These are phyloP conservation scores for Hygrocybe coccinea DNA, from an alignment of 768 basidiomycete species.

Conservation along the genomic window DNA sequence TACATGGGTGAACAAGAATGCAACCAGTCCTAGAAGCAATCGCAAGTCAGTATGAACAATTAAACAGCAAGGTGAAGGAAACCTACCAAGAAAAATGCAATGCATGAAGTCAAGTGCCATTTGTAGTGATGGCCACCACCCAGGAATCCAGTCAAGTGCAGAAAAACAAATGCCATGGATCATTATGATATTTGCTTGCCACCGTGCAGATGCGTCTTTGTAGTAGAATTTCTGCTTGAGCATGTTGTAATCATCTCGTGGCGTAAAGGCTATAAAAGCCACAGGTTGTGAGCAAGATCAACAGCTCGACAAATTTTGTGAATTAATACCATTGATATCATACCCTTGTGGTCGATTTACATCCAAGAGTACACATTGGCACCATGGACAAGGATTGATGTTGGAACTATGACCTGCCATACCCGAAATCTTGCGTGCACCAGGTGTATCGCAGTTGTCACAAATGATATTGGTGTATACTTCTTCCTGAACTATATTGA, in stretches of 20 bases:
- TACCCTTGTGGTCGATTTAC: slow-evolving; percentile 15
- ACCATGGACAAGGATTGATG: slow-evolving; percentile 26
- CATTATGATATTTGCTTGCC: slow-evolving; percentile 16
- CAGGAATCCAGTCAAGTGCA: slow-evolving; percentile 21
- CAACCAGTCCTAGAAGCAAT: slow-evolving; percentile 14
- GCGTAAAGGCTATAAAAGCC: slow-evolving; percentile 4
- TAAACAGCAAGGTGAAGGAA: not conserved
- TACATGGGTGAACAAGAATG: slow-evolving; percentile 19
- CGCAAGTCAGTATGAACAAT: not conserved
- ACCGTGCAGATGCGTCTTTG: not conserved
- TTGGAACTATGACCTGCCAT: slow-evolving; percentile 23
- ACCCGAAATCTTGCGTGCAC: slow-evolving; percentile 23
- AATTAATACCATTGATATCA: slow-evolving; percentile 4
- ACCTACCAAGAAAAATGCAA: slow-evolving; percentile 23
- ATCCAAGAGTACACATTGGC: slow-evolving; percentile 16
- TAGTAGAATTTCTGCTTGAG: slow-evolving; percentile 15
- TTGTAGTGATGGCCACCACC: slow-evolving; percentile 24
- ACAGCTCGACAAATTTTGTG: not conserved
- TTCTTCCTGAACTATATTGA: not conserved
- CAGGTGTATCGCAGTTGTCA: slow-evolving; percentile 26
- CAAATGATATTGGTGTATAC: slow-evolving; percentile 25
- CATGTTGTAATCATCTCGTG: slow-evolving; percentile 15
- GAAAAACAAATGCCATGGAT: slow-evolving; percentile 21
- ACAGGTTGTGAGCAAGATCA: not conserved
- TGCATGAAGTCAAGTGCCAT: slow-evolving; percentile 31